Conservation (phyloP, 495 filamentous ascomycete genomes). For the Penicillium crystallinum region DNA sequence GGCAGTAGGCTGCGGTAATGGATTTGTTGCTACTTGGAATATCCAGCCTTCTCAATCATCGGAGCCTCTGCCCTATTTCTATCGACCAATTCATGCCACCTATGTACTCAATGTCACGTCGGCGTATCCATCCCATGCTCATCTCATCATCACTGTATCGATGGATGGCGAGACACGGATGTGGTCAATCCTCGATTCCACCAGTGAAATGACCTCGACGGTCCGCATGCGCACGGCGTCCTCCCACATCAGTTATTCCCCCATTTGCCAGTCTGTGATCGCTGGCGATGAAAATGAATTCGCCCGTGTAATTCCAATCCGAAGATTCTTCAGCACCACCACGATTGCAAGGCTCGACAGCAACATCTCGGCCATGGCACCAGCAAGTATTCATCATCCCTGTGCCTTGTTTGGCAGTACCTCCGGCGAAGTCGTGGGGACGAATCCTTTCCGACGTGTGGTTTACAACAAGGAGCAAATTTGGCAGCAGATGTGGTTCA, state of each 20-base stretch:
- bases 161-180: constrained; percentile 57
- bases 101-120: constrained; percentile 54
- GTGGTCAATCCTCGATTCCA: constrained; percentile 48
- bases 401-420: constrained; percentile 50
- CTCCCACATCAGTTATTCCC: constrained; percentile 49
- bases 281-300: constrained; percentile 55
- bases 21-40: constrained; percentile 54
- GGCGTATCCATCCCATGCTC: constrained; percentile 55
- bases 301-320: constrained; percentile 46
- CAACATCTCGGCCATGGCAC: constrained; percentile 38
- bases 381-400: constrained; percentile 47
- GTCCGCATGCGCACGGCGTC: constrained; percentile 49
- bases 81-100: constrained; percentile 52
- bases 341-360: constrained; percentile 32
- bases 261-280: constrained; percentile 49
- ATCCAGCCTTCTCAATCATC: constrained; percentile 32
- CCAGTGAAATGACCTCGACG: constrained; percentile 44
- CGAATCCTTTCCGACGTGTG: constrained; percentile 52
- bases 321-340: constrained; percentile 52
- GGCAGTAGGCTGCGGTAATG: constrained; percentile 59
- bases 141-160: constrained; percentile 48
- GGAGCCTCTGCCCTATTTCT: constrained; percentile 47
- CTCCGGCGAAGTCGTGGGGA: constrained; percentile 49
- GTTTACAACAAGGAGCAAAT: constrained; percentile 49
- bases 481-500: constrained; percentile 59